Conservation (phyloP, 495 filamentous ascomycete genomes). For the Letharia columbiana region DNA sequence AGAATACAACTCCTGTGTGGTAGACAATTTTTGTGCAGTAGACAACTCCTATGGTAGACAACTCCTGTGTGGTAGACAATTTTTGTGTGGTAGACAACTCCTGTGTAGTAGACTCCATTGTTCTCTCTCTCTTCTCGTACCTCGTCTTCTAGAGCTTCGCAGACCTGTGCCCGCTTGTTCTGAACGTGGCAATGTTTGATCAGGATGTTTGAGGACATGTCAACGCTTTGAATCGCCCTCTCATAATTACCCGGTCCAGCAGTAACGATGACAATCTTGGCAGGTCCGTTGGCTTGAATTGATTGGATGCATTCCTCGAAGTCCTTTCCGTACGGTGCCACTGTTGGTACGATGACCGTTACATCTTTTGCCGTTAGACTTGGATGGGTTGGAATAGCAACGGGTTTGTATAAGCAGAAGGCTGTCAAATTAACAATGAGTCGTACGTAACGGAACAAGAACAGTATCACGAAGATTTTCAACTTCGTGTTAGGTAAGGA, state of each 20-base stretch:
- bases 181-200: not conserved
- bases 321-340: not conserved
- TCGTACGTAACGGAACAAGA: slow-evolving; percentile 3
- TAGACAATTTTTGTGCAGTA: too few species aligned
- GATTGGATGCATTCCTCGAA: slow-evolving; percentile 7
- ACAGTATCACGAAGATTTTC: not conserved
- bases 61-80: too few species aligned
- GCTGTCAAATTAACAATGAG: not conserved
- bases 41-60: too few species aligned
- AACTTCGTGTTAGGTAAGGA: not conserved
- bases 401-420: not conserved
- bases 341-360: slow-evolving; percentile 7
- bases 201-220: not conserved
- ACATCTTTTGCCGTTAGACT: not conserved
- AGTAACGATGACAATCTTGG: not conserved
- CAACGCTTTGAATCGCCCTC: not conserved
- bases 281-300: not conserved
- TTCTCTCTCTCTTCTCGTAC: not conserved
- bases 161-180: not conserved
- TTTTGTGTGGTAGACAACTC: too few species aligned
- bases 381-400: not conserved
- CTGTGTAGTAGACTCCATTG: too few species aligned
- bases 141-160: not conserved
- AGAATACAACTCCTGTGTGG: too few species aligned
- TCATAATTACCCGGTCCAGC: not conserved